Conservation (phyloP, 805 yeast species). For the Candida patagonica region DNA sequence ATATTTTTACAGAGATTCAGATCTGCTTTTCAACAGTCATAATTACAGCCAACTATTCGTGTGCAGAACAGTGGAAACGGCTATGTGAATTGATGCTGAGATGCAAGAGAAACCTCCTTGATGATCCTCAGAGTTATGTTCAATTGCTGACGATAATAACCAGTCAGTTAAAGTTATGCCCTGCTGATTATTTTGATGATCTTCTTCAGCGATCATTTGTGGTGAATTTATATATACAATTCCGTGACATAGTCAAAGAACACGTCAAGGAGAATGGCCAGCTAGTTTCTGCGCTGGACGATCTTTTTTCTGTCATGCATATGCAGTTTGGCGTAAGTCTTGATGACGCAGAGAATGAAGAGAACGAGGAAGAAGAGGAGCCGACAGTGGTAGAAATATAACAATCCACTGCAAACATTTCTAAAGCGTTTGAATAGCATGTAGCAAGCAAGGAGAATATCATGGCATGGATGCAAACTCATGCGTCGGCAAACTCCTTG, state of each 20-base stretch:
- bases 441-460: neutral
- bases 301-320: neutral
- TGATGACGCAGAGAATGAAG: slow-evolving; percentile 9
- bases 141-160: slow-evolving; percentile 28
- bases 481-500: slow-evolving; percentile 4
- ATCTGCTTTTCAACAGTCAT: slow-evolving; percentile 40
- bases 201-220: slow-evolving; percentile 23
- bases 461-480: neutral
- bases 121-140: slow-evolving; percentile 23
- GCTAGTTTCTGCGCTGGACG: neutral
- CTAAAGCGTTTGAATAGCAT: no score
- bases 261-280: neutral
- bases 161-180: slow-evolving; percentile 33
- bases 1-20: slow-evolving; percentile 46
- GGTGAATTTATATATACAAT: slow-evolving; percentile 12
- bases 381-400: slow-evolving; percentile 1
- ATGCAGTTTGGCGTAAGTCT: slow-evolving; percentile 3
- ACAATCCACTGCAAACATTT: no score
- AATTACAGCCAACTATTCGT: slow-evolving; percentile 53
- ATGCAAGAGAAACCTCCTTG: slow-evolving; percentile 25
- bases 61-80: slow-evolving; percentile 55
- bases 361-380: slow-evolving; percentile 7
- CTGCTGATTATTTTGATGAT: slow-evolving; percentile 36
- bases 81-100: slow-evolving; percentile 37
- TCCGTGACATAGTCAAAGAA: slow-evolving; percentile 4